Evolutionary conservation across 148 eudicot species (phyloP), one percentile per base, ranked within the genome.

Genomic region (Dysphania ambrosioides): DNA sequence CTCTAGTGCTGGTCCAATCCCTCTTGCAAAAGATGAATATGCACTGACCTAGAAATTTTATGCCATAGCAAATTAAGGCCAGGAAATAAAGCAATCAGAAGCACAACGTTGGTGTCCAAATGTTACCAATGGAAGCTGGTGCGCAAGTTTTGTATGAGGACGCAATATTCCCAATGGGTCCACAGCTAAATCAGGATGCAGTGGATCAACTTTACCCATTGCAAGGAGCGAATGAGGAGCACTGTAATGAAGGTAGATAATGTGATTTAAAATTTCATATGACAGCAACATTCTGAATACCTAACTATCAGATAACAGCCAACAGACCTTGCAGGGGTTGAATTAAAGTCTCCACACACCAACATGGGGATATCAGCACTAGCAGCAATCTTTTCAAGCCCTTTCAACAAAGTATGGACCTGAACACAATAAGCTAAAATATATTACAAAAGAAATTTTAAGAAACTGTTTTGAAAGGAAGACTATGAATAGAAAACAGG

Each of bases 341-440:
- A 90, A 83, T 89, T 92, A 74, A 96, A 96, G 90, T 96, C 99
- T 51, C 99, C 98, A 71, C 98, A 94, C 2, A 94, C 97, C 83
- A 94, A 75, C 98, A 94, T 94, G 1, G 98, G 98, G 68, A 94
- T 94, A 82, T 94, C 96, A 34, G 98, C 98, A 87, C 97, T 91
- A 36, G 85, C 88, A 81, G 98, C 97, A 63, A 96, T 96, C 81
- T 96, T 96, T 81, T 96, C 99, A 82, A 96, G 81, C 51, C 99
- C 99, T 86, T 96, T 96, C 68, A 96, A 75, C 49, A 96, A 82
- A 34, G 99, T 96, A 79, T 96, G 97, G 75, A 96, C 99, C 99
- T 96, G 66, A 64, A 76, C 32, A 68, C 21, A 68, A 70, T 38
- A 73, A 13, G 73, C 49, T n/a, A n/a, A n/a, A n/a, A n/a, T n/a